These are phyloP conservation scores for Cyclotella baltica DNA, from an alignment of 108 stramenopile genomes.

Conservation along the genomic window DNA sequence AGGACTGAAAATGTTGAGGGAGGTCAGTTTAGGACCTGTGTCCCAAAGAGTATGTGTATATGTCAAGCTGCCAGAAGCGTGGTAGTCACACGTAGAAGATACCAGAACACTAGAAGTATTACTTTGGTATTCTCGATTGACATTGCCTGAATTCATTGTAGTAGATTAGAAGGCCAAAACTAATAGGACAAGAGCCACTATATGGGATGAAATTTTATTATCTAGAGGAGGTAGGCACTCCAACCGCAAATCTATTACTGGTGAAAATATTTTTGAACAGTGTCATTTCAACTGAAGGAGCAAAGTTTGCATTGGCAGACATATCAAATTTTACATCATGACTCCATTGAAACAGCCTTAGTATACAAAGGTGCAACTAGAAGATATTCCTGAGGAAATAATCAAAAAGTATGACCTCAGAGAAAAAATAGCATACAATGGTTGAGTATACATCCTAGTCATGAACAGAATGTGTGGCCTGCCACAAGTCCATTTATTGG, in stretches of 20 bases:
- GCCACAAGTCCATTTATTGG: background rate
- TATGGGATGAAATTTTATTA: slow-evolving; percentile 41
- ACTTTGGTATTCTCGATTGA: too few species aligned
- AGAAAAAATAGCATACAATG: background rate
- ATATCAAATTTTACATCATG: slow-evolving; percentile 24
- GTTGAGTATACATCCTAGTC: background rate
- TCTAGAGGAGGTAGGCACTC: slow-evolving; percentile 25
- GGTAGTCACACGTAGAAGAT: too few species aligned
- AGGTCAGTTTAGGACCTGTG: too few species aligned
- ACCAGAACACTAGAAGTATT: too few species aligned
- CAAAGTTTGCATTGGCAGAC: slow-evolving; percentile 28
- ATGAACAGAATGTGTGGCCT: background rate
- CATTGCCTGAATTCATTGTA: too few species aligned
- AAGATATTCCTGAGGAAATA: slow-evolving; percentile 24
- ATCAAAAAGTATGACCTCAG: background rate
- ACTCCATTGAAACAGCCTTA: background rate
- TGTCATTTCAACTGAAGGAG: background rate
- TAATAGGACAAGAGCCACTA: background rate
- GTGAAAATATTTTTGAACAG: slow-evolving; percentile 1
- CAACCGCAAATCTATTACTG: slow-evolving; percentile 30
- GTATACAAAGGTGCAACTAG: slow-evolving; percentile 12
- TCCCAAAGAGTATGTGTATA: too few species aligned
- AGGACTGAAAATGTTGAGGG: slow-evolving; percentile 27
- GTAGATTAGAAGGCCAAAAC: too few species aligned
- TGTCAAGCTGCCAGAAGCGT: too few species aligned